Percentiles rank a stretch among this genome's conserved stretches.
phyloP scores from a whole-genome alignment of 345 rosid genomes.

The Alliaria petiolata region DNA sequence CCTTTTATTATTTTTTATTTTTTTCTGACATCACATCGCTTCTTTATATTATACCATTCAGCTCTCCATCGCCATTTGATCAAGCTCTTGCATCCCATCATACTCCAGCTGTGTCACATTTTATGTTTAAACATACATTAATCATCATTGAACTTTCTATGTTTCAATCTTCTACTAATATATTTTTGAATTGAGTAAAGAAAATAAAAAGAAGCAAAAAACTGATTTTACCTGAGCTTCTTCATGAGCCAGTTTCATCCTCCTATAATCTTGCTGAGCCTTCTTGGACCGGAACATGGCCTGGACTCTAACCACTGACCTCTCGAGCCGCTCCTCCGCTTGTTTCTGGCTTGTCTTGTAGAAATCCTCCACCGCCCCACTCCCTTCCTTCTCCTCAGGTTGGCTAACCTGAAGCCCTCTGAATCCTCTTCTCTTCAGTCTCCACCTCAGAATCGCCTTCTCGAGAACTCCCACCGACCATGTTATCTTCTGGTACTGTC shows the following conservation, averaged over 20 bases:
- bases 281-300: slow-evolving; percentile 96
- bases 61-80: slow-evolving; percentile 32
- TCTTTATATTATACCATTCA: slow-evolving; percentile 8
- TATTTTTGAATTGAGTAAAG: background rate
- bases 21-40: too few relatives aligned
- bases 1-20: too few relatives aligned
- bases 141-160: background rate
- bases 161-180: background rate
- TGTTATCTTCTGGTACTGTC: slow-evolving; percentile 69
- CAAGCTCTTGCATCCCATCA: slow-evolving; percentile 37
- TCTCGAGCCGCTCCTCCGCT: slow-evolving; percentile 87
- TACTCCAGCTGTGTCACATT: slow-evolving; percentile 60
- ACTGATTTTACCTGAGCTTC: slow-evolving; percentile 56
- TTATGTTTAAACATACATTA: background rate
- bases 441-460: slow-evolving; percentile 92
- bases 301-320: slow-evolving; percentile 74
- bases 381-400: slow-evolving; percentile 41
- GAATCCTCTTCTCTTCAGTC: slow-evolving; percentile 81
- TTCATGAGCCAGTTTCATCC: slow-evolving; percentile 71
- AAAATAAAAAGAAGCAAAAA: background rate
- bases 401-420: slow-evolving; percentile 70
- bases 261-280: slow-evolving; percentile 83
- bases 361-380: slow-evolving; percentile 66
- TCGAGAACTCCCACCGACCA: slow-evolving; percentile 98
- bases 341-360: slow-evolving; percentile 73